Conservation (phyloP, 352 stramenopile genomes). For the Pythium phragmiticola region DNA sequence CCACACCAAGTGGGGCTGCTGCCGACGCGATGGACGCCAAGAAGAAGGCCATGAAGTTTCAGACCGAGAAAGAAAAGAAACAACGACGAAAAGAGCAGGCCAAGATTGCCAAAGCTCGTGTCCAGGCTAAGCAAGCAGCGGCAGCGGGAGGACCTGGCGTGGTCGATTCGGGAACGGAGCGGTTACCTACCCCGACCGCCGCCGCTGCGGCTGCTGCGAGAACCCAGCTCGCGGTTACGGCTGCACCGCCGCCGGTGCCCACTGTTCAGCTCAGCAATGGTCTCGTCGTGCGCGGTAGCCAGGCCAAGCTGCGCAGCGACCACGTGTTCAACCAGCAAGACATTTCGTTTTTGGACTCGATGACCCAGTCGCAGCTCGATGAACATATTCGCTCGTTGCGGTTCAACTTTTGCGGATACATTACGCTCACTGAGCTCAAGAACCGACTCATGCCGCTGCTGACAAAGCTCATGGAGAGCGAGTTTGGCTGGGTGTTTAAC, state of each 20-base stretch:
- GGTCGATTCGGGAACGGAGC: neutral
- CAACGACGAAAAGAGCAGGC: constrained; percentile 78
- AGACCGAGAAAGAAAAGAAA: constrained; percentile 89
- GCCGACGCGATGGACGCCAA: constrained; percentile 31
- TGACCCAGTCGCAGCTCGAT: constrained; percentile 83
- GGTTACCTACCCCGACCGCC: neutral
- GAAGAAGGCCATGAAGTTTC: constrained; percentile 76
- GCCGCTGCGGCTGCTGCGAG: constrained; percentile 5
- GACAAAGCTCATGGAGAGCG: constrained; percentile 86
- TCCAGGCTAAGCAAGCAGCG: constrained; percentile 66
- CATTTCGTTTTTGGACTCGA: constrained; percentile 87
- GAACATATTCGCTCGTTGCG: constrained; percentile 88
- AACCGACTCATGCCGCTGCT: constrained; percentile 81
- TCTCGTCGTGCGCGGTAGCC: constrained; percentile 69
- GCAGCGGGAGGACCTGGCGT: constrained; percentile 17
- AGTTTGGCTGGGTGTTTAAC: constrained; percentile 92
- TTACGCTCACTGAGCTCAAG: constrained; percentile 80
- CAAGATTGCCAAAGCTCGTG: constrained; percentile 72
- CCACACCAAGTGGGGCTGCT: neutral
- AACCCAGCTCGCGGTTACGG: constrained; percentile 14
- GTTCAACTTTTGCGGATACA: constrained; percentile 88
- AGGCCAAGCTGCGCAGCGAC: constrained; percentile 55
- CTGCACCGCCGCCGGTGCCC: constrained; percentile 9
- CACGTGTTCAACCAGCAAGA: constrained; percentile 76
- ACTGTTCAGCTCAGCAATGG: constrained; percentile 50